These are phyloP conservation scores for Didymella pomorum DNA, from an alignment of 2,329 filamentous ascomycete species.

Conservation along the genomic window DNA sequence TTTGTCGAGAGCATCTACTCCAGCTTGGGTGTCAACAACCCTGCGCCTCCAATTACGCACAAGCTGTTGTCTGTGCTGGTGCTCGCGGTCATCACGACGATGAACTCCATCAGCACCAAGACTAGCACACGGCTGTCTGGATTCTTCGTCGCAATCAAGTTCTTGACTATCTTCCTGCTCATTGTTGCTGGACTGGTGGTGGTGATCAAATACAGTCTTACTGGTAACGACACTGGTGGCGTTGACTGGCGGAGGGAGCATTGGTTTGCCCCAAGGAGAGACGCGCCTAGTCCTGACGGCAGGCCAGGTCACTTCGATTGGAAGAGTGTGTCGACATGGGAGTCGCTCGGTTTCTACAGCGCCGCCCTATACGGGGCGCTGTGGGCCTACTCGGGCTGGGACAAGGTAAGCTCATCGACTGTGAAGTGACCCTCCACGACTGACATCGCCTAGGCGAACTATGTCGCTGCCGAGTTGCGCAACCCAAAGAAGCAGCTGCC, in stretches of 20 bases:
- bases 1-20: constrained; percentile 59
- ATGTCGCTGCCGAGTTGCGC: constrained; percentile 48
- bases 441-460: constrained; percentile 41
- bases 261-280: constrained; percentile 43
- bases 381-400: constrained; percentile 50
- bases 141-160: constrained; percentile 51
- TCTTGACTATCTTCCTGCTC: constrained; percentile 45
- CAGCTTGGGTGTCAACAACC: constrained; percentile 66
- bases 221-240: constrained; percentile 43
- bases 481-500: constrained; percentile 58
- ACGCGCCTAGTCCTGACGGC: constrained; percentile 41
- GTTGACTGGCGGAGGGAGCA: constrained; percentile 44
- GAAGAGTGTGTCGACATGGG: constrained; percentile 60
- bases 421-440: not conserved
- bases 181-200: constrained; percentile 48
- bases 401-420: constrained; percentile 39
- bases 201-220: constrained; percentile 37
- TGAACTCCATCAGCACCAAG: constrained; percentile 57
- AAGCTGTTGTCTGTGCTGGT: constrained; percentile 53
- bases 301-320: constrained; percentile 40
- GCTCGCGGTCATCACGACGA: constrained; percentile 48
- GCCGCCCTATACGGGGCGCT: constrained; percentile 58
- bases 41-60: constrained; percentile 55
- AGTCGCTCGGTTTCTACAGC: constrained; percentile 68
- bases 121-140: constrained; percentile 51